Evolutionary conservation across 2,329 filamentous ascomycete genomes (phyloP).

Genomic region (Talaromyces sp.): DNA sequence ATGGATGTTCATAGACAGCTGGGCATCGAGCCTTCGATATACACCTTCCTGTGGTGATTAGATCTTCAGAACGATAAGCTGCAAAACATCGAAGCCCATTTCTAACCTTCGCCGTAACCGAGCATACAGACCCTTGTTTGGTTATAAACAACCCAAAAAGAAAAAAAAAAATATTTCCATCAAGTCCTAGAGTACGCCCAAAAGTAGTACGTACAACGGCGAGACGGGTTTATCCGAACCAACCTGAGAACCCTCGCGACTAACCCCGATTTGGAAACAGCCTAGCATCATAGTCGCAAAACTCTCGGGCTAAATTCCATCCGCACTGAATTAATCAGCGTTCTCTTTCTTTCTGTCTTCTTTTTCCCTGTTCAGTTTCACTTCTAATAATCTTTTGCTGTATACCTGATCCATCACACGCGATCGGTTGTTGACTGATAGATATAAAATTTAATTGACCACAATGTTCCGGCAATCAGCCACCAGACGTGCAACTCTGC

Average conservation of each 20-base stretch:
- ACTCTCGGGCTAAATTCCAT: neutral
- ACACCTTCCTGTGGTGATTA: no score
- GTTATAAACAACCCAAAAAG: no score
- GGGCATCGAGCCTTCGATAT: no score
- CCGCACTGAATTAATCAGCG: conserved; percentile 5
- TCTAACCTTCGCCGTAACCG: no score
- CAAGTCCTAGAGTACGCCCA: neutral
- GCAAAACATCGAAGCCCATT: no score
- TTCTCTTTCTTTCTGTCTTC: neutral
- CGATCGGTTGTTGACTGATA: neutral
- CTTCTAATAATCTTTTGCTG: no score
- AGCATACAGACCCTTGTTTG: no score
- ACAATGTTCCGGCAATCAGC: conserved; percentile 15
- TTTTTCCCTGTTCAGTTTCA: neutral
- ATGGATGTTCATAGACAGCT: no score
- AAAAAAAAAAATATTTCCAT: neutral
- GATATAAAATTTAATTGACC: neutral
- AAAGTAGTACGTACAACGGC: neutral
- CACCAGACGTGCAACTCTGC: conserved; percentile 12
- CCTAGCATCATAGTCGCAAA: neutral
- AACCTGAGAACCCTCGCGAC: neutral
- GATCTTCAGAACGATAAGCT: no score
- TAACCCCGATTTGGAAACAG: conserved; percentile 3
- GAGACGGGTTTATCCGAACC: neutral
- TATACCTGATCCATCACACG: neutral